These are phyloP conservation scores for Aspergillus homomorphus DNA, from an alignment of 495 filamentous ascomycete genomes.

Conservation along the genomic window DNA sequence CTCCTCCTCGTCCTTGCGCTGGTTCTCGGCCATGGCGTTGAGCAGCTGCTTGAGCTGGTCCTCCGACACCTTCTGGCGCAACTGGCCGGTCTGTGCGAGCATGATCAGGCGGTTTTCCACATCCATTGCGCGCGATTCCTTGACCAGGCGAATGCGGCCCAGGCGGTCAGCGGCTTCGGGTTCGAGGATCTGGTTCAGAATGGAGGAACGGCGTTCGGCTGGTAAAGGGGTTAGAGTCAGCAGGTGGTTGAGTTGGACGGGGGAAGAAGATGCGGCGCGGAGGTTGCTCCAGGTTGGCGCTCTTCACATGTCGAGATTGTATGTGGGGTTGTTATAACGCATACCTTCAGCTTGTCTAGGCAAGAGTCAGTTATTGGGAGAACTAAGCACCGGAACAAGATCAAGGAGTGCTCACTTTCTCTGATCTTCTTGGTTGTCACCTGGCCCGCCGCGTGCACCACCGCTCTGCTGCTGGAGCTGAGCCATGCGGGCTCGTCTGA, in stretches of 20 bases:
- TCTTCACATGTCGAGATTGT: conserved; percentile 4
- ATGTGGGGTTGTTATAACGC: conserved; percentile 1
- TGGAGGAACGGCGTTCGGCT: conserved; percentile 59
- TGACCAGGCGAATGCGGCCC: conserved; percentile 91
- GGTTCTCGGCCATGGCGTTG: conserved; percentile 72
- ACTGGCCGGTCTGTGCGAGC: conserved; percentile 82
- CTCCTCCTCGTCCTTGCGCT: conserved; percentile 55
- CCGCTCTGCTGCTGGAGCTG: conserved; percentile 74
- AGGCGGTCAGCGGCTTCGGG: conserved; percentile 92
- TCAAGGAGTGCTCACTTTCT: conserved; percentile 48
- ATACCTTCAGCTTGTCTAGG: conserved; percentile 67
- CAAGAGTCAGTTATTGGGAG: conserved; percentile 2
- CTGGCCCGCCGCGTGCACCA: conserved; percentile 46
- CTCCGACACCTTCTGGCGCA: conserved; percentile 85
- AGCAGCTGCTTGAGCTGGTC: conserved; percentile 89
- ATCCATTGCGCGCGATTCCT: conserved; percentile 83
- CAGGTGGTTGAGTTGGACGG: background rate
- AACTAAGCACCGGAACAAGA: background rate
- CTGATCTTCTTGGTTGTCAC: conserved; percentile 59
- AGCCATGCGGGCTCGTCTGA: conserved; percentile 82
- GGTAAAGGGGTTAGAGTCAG: background rate
- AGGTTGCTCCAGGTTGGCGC: background rate
- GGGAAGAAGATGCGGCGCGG: conserved; percentile 10
- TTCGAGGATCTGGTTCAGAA: conserved; percentile 87
- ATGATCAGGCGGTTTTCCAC: conserved; percentile 91